A percentile compares a stretch with the other conserved stretches of the same genome.
phyloP scores from a whole-genome alignment of 2,329 filamentous ascomycete genomes.

The Capronia coronata region DNA sequence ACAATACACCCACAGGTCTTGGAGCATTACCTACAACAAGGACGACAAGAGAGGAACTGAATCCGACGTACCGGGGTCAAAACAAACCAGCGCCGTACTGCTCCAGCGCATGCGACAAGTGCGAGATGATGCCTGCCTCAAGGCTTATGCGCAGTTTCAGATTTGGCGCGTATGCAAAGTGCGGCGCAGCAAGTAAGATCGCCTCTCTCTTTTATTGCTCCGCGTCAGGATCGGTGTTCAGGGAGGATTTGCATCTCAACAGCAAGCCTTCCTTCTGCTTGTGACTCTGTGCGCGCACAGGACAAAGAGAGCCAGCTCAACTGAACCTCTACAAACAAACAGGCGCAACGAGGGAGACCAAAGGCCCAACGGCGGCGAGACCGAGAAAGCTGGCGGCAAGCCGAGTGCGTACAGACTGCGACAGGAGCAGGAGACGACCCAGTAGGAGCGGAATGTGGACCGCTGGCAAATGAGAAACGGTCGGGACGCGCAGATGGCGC shows the following conservation, averaged over 20 bases:
- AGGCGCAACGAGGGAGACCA: background rate
- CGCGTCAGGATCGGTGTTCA: constrained; percentile 14
- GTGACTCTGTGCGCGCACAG: background rate
- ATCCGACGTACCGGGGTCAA: constrained; percentile 18
- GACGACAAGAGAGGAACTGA: constrained; percentile 9
- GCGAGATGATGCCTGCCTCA: constrained; percentile 15
- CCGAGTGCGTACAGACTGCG: constrained; percentile 10
- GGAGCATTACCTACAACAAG: background rate
- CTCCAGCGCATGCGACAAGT: constrained; percentile 17
- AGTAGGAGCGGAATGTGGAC: background rate
- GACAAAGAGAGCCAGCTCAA: background rate
- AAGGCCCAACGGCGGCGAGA: background rate
- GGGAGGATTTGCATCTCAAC: constrained; percentile 11
- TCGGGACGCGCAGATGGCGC: constrained; percentile 20
- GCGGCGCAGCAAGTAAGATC: constrained; percentile 21
- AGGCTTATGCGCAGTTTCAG: constrained; percentile 22
- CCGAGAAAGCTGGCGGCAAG: constrained; percentile 11
- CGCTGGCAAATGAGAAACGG: constrained; percentile 5
- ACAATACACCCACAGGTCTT: constrained; percentile 6
- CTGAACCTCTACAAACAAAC: background rate
- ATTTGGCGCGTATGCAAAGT: constrained; percentile 25
- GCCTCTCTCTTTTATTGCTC: constrained; percentile 9
- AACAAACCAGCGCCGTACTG: constrained; percentile 19
- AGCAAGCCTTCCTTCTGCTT: constrained; percentile 9
- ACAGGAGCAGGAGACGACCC: constrained; percentile 5